Evolutionary conservation across 345 rosid species (phyloP).

Genomic region (Eucalyptus paniculata): DNA sequence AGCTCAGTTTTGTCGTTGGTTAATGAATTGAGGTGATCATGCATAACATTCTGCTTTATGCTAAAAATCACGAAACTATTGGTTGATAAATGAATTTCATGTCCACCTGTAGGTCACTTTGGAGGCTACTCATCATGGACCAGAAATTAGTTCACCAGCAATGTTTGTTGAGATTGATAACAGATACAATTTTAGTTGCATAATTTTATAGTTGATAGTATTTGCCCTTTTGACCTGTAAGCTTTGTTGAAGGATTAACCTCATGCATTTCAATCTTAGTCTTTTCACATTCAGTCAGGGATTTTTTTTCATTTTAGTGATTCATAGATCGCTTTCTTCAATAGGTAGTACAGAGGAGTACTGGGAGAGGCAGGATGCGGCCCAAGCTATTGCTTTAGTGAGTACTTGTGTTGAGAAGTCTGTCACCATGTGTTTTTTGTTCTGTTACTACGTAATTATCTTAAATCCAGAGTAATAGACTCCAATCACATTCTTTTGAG

Average conservation of each 20-base stretch:
- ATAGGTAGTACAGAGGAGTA: constrained; percentile 75
- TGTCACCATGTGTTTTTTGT: background rate
- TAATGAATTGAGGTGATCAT: background rate
- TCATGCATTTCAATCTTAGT: background rate
- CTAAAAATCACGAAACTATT: background rate
- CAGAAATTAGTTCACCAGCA: constrained; percentile 56
- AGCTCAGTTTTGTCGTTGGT: background rate
- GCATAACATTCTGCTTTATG: background rate
- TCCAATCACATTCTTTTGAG: background rate
- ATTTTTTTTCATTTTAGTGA: background rate
- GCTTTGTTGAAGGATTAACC: background rate
- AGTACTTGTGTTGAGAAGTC: background rate
- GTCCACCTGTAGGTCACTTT: constrained; percentile 47
- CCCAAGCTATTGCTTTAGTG: constrained; percentile 68
- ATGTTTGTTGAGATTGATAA: constrained; percentile 81
- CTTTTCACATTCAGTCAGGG: background rate
- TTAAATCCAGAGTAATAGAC: background rate
- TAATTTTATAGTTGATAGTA: background rate
- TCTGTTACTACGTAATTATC: background rate
- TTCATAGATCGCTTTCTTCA: background rate
- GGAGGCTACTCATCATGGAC: constrained; percentile 92
- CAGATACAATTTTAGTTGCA: background rate
- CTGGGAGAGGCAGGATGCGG: constrained; percentile 78
- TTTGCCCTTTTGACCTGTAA: background rate
- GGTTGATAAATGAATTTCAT: background rate